Base-by-base conservation (phyloP, 2,329 filamentous ascomycete genomes). In the Aspergillus texensis region DNA sequence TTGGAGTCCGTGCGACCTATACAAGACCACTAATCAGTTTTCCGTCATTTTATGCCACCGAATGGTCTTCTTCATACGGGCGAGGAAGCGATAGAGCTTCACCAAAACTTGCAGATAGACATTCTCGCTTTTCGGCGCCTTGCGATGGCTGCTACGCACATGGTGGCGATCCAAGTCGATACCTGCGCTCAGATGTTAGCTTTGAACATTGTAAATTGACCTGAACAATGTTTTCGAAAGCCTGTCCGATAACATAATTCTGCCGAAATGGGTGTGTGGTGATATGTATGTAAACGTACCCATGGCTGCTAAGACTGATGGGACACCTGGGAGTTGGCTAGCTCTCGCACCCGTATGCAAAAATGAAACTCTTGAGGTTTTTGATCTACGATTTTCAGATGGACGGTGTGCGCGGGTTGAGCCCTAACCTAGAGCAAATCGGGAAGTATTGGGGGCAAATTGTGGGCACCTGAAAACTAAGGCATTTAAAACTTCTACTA, bases 71-170 rank as follows among this genome's bases (percentile, higher is more conserved):
- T 30, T 71, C 68, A 68, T 92, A 96, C 93, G 92, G 79, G 93
- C 90, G 82, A 97, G 85, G 89, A 97, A 97, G 87, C 92, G 91
- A 88, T 97, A 97, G 61, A 97, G 91, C 91, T 97, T 97, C 84
- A 97, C 94, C 81, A 98, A 87, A 81, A 97, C 89, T 88, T 94
- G 94, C 76, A 97, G 87, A 85, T 97, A 97, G 79, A 94, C 92
- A 88, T 97, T 97, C 86, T 96, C 92, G 86, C 91, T 96, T 91
- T 97, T 97, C 79, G 94, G 92, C 75, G 92, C 93, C 88, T 91
- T 93, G 83, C 93, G 92, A 88, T 97, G 93, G 80, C 80, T 84
- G 83, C 79, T 81, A 81, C 84, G 83, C 80, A 88, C 85, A 83
- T 88, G 86, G 81, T 88, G 86, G 79, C 81, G 81, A 81, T 88